These are phyloP conservation scores for Xylariaceae sp. DNA, from an alignment of 2,329 filamentous ascomycete genomes.

Conservation along the genomic window DNA sequence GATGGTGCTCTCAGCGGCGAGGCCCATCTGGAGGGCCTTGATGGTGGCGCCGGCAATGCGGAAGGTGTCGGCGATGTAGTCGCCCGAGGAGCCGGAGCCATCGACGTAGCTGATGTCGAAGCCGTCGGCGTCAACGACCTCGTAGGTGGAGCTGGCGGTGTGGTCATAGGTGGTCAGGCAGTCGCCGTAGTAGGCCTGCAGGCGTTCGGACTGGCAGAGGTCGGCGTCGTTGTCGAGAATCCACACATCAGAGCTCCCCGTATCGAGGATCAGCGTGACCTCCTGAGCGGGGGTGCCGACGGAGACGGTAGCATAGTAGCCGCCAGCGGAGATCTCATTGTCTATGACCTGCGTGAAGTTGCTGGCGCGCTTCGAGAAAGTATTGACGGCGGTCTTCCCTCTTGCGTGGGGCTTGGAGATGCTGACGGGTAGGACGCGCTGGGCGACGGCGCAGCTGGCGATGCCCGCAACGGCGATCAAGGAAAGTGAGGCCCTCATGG, in stretches of 20 bases:
- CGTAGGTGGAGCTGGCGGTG: constrained; percentile 45
- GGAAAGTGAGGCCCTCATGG: constrained; percentile 19
- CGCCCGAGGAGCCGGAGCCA: constrained; percentile 48
- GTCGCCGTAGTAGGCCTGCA: constrained; percentile 34
- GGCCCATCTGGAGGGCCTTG: constrained; percentile 51
- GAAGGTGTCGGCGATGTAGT: constrained; percentile 57
- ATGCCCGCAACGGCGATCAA: constrained; percentile 14
- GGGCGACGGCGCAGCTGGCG: constrained; percentile 13
- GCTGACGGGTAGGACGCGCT: constrained; percentile 25
- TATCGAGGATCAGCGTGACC: constrained; percentile 55
- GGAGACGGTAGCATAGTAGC: constrained; percentile 54
- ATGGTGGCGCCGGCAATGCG: constrained; percentile 47
- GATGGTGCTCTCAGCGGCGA: constrained; percentile 46
- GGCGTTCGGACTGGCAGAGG: constrained; percentile 35
- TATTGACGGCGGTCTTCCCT: constrained; percentile 6
- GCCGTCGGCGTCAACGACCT: constrained; percentile 37
- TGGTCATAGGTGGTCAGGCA: constrained; percentile 43
- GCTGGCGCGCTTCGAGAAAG: constrained; percentile 19
- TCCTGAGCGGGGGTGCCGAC: constrained; percentile 56
- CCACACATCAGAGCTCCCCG: constrained; percentile 62
- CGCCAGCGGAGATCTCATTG: constrained; percentile 53
- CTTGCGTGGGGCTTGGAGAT: constrained; percentile 20
- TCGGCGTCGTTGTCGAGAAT: constrained; percentile 39
- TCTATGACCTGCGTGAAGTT: constrained; percentile 38
- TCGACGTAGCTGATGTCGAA: constrained; percentile 62